A percentile compares a stretch with the other conserved stretches of the same genome.
phyloP scores from a whole-genome alignment of 2,329 filamentous ascomycete genomes.

The Penicillium sclerotigenum region DNA sequence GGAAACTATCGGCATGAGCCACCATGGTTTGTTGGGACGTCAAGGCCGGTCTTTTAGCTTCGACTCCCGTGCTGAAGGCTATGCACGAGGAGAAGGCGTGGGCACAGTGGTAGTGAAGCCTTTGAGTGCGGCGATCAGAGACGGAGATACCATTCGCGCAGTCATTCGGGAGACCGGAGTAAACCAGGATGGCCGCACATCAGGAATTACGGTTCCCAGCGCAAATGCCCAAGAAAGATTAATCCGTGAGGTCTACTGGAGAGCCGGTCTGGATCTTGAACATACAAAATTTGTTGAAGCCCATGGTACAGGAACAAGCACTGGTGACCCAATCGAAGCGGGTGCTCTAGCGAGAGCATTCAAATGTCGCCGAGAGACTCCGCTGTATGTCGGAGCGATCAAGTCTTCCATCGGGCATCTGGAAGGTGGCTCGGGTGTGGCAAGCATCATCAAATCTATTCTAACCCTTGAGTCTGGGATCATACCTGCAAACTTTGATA shows the following conservation, averaged over 20 bases:
- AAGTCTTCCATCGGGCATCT: constrained; percentile 29
- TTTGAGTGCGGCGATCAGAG: constrained; percentile 29
- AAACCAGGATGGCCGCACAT: constrained; percentile 37
- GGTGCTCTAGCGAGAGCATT: constrained; percentile 30
- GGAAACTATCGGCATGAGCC: constrained; percentile 31
- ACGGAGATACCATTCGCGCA: constrained; percentile 35
- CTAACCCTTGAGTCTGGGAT: constrained; percentile 46
- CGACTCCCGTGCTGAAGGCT: constrained; percentile 33
- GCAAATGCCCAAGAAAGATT: constrained; percentile 33
- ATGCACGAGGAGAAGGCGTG: constrained; percentile 37
- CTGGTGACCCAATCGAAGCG: constrained; percentile 35
- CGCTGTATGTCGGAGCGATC: constrained; percentile 27
- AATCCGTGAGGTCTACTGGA: constrained; percentile 33
- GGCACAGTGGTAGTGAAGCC: constrained; percentile 33
- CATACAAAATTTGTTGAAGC: constrained; percentile 29
- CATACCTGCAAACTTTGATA: constrained; percentile 45
- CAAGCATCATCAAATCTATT: constrained; percentile 41
- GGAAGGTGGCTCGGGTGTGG: constrained; percentile 30
- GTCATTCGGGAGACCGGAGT: constrained; percentile 31
- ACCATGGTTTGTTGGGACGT: constrained; percentile 39
- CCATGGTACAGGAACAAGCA: constrained; percentile 35
- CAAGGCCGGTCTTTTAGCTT: constrained; percentile 34
- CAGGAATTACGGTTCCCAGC: constrained; percentile 47
- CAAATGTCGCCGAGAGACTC: constrained; percentile 16
- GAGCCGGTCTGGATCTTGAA: constrained; percentile 24